Evolutionary conservation across 495 filamentous ascomycete genomes (phyloP), one percentile per base, ranked within the genome.

Genomic region (Hyaloscypha bicolor): DNA sequence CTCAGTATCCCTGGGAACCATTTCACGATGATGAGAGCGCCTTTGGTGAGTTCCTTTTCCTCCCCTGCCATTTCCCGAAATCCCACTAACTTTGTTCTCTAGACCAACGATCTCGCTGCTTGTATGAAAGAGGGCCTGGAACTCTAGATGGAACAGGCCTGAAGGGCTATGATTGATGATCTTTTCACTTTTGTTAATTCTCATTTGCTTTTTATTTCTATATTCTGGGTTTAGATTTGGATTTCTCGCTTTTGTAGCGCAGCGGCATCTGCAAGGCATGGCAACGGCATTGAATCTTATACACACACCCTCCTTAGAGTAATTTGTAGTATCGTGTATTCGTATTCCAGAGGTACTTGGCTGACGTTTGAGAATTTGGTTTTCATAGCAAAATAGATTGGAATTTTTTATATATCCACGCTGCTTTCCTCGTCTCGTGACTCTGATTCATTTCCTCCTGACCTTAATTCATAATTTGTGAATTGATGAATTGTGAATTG

Each of bases 21-120:
- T 74, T 90, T 90, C 75, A 86, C 83, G 1, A 91, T 91, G 89
- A 90, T 91, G 85, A 85, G 85, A 65, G 83, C 81, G 64, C 78
- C 83, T 30, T 66, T 81, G 66, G 85, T 87, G 75, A 75, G 82
- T 81, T 55, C 35, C 19, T 12, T 55, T 55, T 4, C 4, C 32
- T 55, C 14, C 4, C 32, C 31, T 21, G 0, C 25, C 25, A 8
- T 29, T 35, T 45, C 21, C 29, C n/a, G 12, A 25, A 35, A 30
- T 25, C 0, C 45, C 57, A 25, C 59, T 68, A 58, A 68, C n/a
- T 11, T 9, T 33, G 21, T 56, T 32, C 45, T 2, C 25, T 25
- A 66, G 64, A 66, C 64, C 8, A 14, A 14, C 6, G 64, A 66
- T 8, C 57, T 66, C 21, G 64, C 56, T 14, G 14, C n/a, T 12